These are phyloP conservation scores for Thymus mandschuricus DNA, from an alignment of 257 asterid genomes.

Conservation along the genomic window DNA sequence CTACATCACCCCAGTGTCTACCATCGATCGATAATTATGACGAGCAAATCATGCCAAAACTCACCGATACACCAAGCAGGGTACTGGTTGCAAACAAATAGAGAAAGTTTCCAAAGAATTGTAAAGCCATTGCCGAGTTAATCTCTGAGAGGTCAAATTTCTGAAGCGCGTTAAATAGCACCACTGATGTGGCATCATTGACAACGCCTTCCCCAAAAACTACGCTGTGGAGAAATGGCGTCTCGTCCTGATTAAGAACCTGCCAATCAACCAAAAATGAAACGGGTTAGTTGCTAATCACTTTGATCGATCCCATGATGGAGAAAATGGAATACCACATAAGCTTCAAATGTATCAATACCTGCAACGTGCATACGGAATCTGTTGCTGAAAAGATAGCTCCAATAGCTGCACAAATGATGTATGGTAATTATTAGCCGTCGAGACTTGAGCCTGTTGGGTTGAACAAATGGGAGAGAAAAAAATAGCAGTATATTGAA, in stretches of 20 bases:
- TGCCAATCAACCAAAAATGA: slow-evolving; percentile 31
- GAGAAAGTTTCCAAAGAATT: slow-evolving; percentile 55
- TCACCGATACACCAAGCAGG: slow-evolving; percentile 65
- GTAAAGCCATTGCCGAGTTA: slow-evolving; percentile 36
- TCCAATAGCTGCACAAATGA: slow-evolving; percentile 61
- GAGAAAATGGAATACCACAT: slow-evolving; percentile 1
- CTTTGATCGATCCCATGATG: background rate
- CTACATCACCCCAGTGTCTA: too few species aligned
- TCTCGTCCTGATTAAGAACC: slow-evolving; percentile 84
- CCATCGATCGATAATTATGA: background rate
- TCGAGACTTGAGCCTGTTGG: background rate
- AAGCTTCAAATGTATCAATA: slow-evolving; percentile 22
- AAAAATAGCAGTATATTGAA: background rate
- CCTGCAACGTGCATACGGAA: slow-evolving; percentile 90
- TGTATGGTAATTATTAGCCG: slow-evolving; percentile 16
- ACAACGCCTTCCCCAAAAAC: slow-evolving; percentile 91
- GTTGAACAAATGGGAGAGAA: background rate
- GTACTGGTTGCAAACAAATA: slow-evolving; percentile 69
- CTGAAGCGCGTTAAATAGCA: slow-evolving; percentile 79
- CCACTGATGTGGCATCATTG: slow-evolving; percentile 85
- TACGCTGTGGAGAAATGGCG: slow-evolving; percentile 69
- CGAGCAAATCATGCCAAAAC: slow-evolving; percentile 30
- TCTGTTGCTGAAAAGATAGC: slow-evolving; percentile 88
- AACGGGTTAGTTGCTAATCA: background rate
- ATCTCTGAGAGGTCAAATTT: slow-evolving; percentile 60